Evolutionary conservation across 129 eudicot species (phyloP).

Genomic region (Artemisia annua): DNA sequence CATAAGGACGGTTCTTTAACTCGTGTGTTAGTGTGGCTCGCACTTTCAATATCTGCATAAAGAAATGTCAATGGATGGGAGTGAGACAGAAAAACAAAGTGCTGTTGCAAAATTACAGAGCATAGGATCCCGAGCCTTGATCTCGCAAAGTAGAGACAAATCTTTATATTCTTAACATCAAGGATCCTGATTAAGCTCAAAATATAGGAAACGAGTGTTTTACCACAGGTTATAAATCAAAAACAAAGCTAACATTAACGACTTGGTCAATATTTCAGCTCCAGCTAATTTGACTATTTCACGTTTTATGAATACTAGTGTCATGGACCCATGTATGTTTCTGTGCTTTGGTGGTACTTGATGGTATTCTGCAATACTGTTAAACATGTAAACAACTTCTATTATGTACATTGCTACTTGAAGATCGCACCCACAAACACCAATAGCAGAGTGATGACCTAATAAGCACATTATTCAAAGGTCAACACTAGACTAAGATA

Average conservation of each 20-base stretch:
- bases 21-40: conserved; percentile 62
- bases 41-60: conserved; percentile 67
- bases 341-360: background rate
- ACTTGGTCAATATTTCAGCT: background rate
- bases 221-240: too few species aligned
- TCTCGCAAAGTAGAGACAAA: too few species aligned
- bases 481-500: too few species aligned
- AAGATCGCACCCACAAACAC: too few species aligned
- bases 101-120: too few species aligned
- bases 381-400: too few species aligned
- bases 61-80: background rate
- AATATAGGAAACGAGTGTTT: background rate
- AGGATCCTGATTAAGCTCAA: background rate
- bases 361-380: background rate
- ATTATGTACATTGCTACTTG: too few species aligned
- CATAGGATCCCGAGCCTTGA: too few species aligned
- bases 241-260: too few species aligned
- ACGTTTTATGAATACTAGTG: background rate
- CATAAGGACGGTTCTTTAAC: conserved; percentile 36
- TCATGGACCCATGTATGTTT: background rate
- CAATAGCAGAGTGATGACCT: too few species aligned
- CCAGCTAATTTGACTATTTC: background rate
- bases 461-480: background rate
- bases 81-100: too few species aligned
- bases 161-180: background rate